Base-by-base conservation (phyloP, 768 basidiomycete genomes). In the Rhodotorula kratochvilovae region DNA sequence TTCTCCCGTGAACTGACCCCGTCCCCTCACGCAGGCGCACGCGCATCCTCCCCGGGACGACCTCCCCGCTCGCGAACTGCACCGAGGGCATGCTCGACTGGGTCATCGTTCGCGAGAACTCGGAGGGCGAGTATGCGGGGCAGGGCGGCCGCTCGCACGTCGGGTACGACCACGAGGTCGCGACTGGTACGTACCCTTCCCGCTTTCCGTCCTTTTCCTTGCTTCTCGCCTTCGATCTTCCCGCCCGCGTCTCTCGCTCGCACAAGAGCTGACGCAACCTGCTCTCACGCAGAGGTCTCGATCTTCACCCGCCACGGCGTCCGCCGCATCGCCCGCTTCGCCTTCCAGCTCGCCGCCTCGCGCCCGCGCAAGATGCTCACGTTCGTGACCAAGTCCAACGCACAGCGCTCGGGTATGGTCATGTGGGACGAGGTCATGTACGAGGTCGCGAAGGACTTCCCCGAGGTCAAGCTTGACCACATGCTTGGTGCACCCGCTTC, bases 61-160 rank as follows among this genome's bases (percentile, higher is more conserved):
- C 78, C 2, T 83, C 83, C 5, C 85, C 84, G 3, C 80, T 86
- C 43, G 81, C 82, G n/a, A 83, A 83, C 66, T 81, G 83, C 53
- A 81, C 82, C 66, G 79, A 82, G 1, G 80, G 80, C 17, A 71
- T 80, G 23, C 83, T 85, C 59, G 84, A 86, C 58, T 86, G 85
- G 80, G 79, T 84, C 64, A 85, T 85, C 50, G 84, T 86, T 19
- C 81, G 85, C 56, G 85, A 86, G 77, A 86, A 86, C 74, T 84
- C 83, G 17, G 85, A 86, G 73, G 85, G 85, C 61, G 84, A 85
- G 76, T 86, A 85, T 76, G 83, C 84, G n/a, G 84, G 71, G 79
- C 84, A 76, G 79, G 85, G 66, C 74, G 81, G 78, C 21, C 74
- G 79, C 43, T 80, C 80, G 19, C 81, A 79, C 70, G 61, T 59